Evolutionary conservation across 768 basidiomycete species (phyloP).

Genomic region (Pulveroboletus sp.): DNA sequence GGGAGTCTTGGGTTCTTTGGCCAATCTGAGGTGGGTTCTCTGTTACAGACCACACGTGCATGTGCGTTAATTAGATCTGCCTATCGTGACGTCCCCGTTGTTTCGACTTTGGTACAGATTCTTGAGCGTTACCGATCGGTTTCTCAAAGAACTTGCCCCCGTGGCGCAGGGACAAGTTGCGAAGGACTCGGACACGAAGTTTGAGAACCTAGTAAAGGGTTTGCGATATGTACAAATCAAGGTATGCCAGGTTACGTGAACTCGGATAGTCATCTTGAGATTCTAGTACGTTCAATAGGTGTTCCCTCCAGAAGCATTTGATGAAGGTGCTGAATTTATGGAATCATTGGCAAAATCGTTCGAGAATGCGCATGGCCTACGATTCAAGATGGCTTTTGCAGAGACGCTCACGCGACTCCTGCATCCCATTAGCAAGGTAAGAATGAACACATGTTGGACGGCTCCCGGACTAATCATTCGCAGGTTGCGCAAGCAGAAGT

Average conservation of each 20-base stretch:
- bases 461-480: neutral
- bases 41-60: neutral
- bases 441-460: neutral
- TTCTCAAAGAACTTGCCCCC: conserved; percentile 73
- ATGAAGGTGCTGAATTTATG: conserved; percentile 90
- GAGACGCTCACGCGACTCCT: conserved; percentile 73
- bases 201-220: conserved; percentile 81
- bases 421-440: conserved; percentile 85
- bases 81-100: neutral
- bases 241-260: conserved; percentile 35
- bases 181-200: conserved; percentile 77
- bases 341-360: conserved; percentile 80
- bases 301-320: conserved; percentile 90
- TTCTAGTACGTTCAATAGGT: conserved; percentile 46
- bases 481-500: conserved; percentile 95
- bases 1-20: conserved; percentile 77
- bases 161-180: conserved; percentile 70
- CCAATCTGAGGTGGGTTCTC: conserved; percentile 66
- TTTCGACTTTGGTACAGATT: conserved; percentile 48
- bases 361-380: conserved; percentile 75
- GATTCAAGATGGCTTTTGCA: conserved; percentile 80
- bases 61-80: neutral
- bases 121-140: conserved; percentile 88
- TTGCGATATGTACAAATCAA: conserved; percentile 81
- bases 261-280: neutral